A percentile compares a stretch with the other conserved stretches of the same genome.
Evolutionary conservation across 768 basidiomycete genomes (phyloP).

Genomic region (Fibroporia radiculosa): DNA sequence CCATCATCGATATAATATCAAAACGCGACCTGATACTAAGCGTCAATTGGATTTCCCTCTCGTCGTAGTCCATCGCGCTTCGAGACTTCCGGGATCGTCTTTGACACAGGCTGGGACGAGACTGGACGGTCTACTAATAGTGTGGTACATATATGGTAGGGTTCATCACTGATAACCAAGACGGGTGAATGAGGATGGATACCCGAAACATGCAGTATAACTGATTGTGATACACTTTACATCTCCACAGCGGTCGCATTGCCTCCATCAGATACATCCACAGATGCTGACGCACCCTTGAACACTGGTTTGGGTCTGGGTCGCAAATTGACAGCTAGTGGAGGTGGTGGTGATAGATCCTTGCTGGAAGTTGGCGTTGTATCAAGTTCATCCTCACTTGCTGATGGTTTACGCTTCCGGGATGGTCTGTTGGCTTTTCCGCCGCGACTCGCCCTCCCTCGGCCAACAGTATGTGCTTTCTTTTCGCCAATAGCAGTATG

Average conservation of each 20-base stretch:
- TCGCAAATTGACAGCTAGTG: slow-evolving; percentile 28
- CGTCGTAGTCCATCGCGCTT: no score
- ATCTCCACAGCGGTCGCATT: no score
- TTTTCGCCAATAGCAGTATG: neutral
- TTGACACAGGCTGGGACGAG: no score
- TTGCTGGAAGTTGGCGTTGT: neutral
- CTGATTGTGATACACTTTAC: slow-evolving; percentile 6
- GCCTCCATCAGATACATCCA: neutral
- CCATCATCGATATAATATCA: no score
- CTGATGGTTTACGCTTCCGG: slow-evolving; percentile 16
- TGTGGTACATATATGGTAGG: no score
- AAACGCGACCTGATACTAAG: no score
- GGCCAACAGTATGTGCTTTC: neutral
- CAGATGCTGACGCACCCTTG: neutral
- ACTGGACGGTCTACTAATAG: no score
- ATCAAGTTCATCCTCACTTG: slow-evolving; percentile 7
- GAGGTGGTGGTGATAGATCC: slow-evolving; percentile 12
- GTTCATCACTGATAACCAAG: no score
- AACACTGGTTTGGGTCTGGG: slow-evolving; percentile 31
- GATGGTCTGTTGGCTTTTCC: slow-evolving; percentile 7
- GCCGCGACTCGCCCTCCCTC: slow-evolving; percentile 2
- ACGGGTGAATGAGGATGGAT: no score
- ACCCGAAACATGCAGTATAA: neutral
- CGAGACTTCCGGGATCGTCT: no score
- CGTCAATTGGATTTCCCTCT: no score